Percentiles rank a stretch among this genome's conserved stretches.
Conservation (phyloP, 768 basidiomycete genomes). For the Mycena haematopus region DNA sequence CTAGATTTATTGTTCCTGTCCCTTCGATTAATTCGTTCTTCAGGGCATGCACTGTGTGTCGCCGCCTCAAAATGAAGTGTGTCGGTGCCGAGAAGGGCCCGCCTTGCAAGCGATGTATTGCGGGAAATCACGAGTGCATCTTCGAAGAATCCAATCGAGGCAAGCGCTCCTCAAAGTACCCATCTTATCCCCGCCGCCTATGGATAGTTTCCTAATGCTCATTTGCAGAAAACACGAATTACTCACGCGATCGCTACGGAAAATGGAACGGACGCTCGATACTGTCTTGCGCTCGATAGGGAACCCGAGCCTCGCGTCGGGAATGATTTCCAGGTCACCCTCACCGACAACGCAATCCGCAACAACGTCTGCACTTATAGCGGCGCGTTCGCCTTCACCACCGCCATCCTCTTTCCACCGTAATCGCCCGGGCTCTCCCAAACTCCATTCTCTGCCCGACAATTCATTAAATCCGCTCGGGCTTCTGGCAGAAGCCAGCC, state of each 20-base stretch:
- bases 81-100: conserved; percentile 90
- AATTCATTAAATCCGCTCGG: conserved; percentile 93
- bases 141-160: conserved; percentile 98
- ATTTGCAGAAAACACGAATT: conserved; percentile 80
- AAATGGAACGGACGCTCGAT: conserved; percentile 94
- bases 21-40: conserved; percentile 26
- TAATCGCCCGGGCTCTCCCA: conserved; percentile 69
- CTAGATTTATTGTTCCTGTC: conserved; percentile 28
- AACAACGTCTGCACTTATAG: conserved; percentile 64
- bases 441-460: conserved; percentile 90
- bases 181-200: conserved; percentile 25
- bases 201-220: conserved; percentile 36
- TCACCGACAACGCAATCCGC: conserved; percentile 66
- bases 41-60: conserved; percentile 91
- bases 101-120: conserved; percentile 85
- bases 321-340: conserved; percentile 83
- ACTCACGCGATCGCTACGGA: conserved; percentile 79
- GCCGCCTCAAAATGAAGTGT: conserved; percentile 93
- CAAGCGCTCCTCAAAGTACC: conserved; percentile 83
- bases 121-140: conserved; percentile 87
- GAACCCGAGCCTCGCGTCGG: conserved; percentile 78
- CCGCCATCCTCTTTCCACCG: conserved; percentile 40
- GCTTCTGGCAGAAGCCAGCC: conserved; percentile 87
- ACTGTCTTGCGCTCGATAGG: conserved; percentile 89
- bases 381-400: conserved; percentile 56